phyloP scores from a whole-genome alignment of 805 yeast genomes.

The Candida schatavii region DNA sequence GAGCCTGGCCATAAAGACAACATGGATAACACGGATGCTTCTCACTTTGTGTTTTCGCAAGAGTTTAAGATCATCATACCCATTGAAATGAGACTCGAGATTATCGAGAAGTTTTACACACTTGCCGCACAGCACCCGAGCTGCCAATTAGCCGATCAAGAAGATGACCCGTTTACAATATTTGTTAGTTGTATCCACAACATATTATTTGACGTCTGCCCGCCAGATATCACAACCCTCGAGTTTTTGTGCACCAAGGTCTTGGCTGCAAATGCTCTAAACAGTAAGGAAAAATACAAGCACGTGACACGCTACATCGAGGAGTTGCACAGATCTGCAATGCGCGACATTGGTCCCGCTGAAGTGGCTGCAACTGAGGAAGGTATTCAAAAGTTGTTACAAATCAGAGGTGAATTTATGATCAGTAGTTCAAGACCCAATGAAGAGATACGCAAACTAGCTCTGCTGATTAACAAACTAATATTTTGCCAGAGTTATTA shows the following conservation, averaged over 20 bases:
- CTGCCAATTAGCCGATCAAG: not conserved
- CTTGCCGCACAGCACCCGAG: slow-evolving; percentile 1
- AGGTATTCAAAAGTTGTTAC: not conserved
- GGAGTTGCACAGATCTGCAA: not conserved
- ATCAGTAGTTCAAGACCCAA: not conserved
- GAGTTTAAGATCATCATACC: not conserved
- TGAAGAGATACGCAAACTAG: not conserved
- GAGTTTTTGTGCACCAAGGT: not conserved
- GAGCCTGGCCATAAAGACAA: not conserved
- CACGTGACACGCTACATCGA: not conserved
- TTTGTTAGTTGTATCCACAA: too few species aligned
- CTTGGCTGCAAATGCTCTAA: not conserved
- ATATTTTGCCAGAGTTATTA: not conserved
- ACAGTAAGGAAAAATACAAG: not conserved
- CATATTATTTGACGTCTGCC: not conserved
- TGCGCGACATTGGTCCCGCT: not conserved
- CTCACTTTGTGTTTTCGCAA: not conserved
- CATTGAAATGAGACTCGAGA: not conserved
- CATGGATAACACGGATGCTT: not conserved
- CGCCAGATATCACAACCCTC: not conserved
- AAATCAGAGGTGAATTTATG: not conserved
- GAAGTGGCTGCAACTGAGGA: not conserved
- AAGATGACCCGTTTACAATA: too few species aligned
- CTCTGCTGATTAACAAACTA: not conserved
- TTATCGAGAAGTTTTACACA: not conserved